Conservation (phyloP, 2,329 filamentous ascomycete genomes). For the Exophiala alcalophila region DNA sequence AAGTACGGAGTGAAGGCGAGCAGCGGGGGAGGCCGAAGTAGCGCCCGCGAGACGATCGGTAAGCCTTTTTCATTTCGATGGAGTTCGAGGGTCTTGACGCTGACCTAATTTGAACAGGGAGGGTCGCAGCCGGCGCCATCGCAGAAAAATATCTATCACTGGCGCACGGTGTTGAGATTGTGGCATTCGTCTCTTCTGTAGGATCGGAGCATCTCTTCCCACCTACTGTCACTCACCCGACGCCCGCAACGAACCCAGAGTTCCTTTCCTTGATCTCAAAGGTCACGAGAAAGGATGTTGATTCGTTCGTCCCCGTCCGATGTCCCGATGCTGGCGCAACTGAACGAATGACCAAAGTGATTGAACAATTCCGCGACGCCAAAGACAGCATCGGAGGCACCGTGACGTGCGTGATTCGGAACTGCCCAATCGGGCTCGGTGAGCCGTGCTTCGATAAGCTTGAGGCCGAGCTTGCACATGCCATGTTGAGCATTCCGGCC, state of each 20-base stretch:
- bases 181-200: constrained; percentile 83
- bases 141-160: constrained; percentile 86
- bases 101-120: constrained; percentile 45
- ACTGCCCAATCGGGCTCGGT: constrained; percentile 78
- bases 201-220: constrained; percentile 71
- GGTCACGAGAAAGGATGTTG: constrained; percentile 73
- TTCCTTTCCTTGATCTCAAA: constrained; percentile 72
- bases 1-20: constrained; percentile 95
- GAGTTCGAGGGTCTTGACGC: not conserved
- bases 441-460: constrained; percentile 96
- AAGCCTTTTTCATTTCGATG: constrained; percentile 22
- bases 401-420: constrained; percentile 88
- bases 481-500: constrained; percentile 91
- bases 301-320: constrained; percentile 79
- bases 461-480: constrained; percentile 85
- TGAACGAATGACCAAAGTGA: constrained; percentile 71
- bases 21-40: constrained; percentile 83
- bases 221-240: constrained; percentile 26
- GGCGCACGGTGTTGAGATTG: constrained; percentile 82
- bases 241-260: constrained; percentile 63
- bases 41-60: constrained; percentile 93
- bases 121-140: constrained; percentile 87
- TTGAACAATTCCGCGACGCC: constrained; percentile 72
- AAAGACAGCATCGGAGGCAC: constrained; percentile 91
- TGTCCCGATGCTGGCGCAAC: constrained; percentile 69